Evolutionary conservation across 768 basidiomycete genomes (phyloP).

Genomic region (Xerocomellus chrysenteron): DNA sequence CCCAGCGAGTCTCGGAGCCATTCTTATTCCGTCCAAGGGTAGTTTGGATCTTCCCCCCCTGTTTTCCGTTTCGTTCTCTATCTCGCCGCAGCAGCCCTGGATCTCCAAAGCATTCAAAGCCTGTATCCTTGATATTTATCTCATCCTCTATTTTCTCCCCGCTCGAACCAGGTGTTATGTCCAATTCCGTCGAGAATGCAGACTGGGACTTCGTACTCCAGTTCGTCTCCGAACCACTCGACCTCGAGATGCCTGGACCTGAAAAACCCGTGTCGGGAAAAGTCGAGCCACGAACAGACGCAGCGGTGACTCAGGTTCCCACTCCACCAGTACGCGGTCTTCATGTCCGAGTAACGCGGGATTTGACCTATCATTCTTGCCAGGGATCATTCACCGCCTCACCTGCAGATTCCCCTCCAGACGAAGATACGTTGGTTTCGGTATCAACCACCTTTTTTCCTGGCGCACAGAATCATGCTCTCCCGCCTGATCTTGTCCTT

Average conservation of each 20-base stretch:
- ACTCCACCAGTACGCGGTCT: conserved; percentile 58
- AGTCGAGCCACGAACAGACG: conserved; percentile 14
- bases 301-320: conserved; percentile 45
- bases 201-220: conserved; percentile 67
- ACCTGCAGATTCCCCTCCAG: conserved; percentile 28
- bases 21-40: conserved; percentile 6
- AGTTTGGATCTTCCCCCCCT: conserved; percentile 16
- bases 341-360: neutral
- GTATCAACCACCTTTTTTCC: conserved; percentile 85
- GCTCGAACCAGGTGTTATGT: conserved; percentile 15
- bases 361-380: neutral
- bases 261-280: conserved; percentile 37
- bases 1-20: conserved; percentile 10
- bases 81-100: conserved; percentile 1
- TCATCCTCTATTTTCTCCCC: neutral
- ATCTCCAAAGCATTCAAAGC: neutral
- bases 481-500: conserved; percentile 63
- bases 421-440: conserved; percentile 59
- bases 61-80: conserved; percentile 6
- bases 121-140: neutral
- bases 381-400: conserved; percentile 37
- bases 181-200: conserved; percentile 39
- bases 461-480: conserved; percentile 53
- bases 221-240: conserved; percentile 50
- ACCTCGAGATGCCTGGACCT: conserved; percentile 32